These are phyloP conservation scores for Picochlorum sp. DNA, from an alignment of 139 green algal genomes.

Conservation along the genomic window DNA sequence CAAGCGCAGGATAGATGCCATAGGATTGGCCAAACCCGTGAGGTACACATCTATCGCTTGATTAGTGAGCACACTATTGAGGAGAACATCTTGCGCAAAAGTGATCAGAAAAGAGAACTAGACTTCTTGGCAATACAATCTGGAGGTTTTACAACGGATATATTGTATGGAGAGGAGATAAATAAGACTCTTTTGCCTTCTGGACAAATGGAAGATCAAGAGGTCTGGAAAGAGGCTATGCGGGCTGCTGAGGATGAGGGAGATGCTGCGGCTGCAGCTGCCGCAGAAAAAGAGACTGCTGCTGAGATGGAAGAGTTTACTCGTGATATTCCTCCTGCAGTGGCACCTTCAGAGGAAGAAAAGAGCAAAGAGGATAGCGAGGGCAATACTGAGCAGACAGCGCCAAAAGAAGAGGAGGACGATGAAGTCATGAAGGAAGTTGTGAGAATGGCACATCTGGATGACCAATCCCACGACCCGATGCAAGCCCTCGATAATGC, in stretches of 20 bases:
- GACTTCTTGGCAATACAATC: slow-evolving; percentile 93
- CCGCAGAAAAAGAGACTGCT: slow-evolving; percentile 36
- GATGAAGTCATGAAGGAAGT: slow-evolving; percentile 42
- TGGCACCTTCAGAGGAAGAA: slow-evolving; percentile 9
- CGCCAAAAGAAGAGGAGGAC: neutral
- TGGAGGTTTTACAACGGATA: slow-evolving; percentile 83
- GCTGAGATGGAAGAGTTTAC: slow-evolving; percentile 58
- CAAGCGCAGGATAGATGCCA: slow-evolving; percentile 89
- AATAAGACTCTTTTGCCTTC: slow-evolving; percentile 20
- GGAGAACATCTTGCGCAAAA: slow-evolving; percentile 97
- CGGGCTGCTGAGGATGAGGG: slow-evolving; percentile 66
- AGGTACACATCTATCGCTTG: slow-evolving; percentile 98
- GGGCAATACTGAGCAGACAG: neutral
- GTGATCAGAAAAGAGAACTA: slow-evolving; percentile 91
- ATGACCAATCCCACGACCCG: slow-evolving; percentile 13
- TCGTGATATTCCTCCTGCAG: slow-evolving; percentile 9
- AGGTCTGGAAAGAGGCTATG: slow-evolving; percentile 37
- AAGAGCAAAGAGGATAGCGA: slow-evolving; percentile 14
- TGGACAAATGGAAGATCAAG: neutral
- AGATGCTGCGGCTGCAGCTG: slow-evolving; percentile 54
- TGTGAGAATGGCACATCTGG: slow-evolving; percentile 17
- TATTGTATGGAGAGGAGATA: slow-evolving; percentile 48
- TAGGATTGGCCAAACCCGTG: slow-evolving; percentile 91
- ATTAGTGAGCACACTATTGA: slow-evolving; percentile 86
- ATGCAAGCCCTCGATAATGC: slow-evolving; percentile 27